Evolutionary conservation across 2,329 filamentous ascomycete genomes (phyloP).

Genomic region (Huntiella savannae): DNA sequence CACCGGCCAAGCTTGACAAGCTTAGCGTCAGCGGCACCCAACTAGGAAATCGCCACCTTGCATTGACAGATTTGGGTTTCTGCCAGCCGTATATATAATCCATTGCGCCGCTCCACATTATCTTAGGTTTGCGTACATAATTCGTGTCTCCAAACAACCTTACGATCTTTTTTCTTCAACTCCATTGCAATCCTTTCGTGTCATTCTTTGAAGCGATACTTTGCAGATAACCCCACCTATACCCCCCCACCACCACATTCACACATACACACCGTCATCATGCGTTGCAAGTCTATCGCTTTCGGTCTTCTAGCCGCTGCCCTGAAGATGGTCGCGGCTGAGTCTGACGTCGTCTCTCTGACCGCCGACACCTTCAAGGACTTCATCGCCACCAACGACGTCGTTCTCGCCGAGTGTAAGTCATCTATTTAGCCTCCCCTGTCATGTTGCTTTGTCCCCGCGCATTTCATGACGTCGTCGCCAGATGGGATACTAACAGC

Average conservation of each 20-base stretch:
- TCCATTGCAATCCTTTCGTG: background rate
- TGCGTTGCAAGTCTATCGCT: slow-evolving; percentile 32
- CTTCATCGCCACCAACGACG: slow-evolving; percentile 68
- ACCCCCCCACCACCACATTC: background rate
- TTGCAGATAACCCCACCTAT: background rate
- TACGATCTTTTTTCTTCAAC: background rate
- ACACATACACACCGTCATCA: slow-evolving; percentile 17
- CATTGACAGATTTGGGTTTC: slow-evolving; percentile 1
- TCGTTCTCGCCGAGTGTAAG: slow-evolving; percentile 89
- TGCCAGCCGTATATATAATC: background rate
- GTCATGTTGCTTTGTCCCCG: background rate
- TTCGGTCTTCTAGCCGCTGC: slow-evolving; percentile 36
- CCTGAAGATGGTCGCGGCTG: slow-evolving; percentile 39
- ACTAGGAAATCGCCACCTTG: slow-evolving; percentile 9
- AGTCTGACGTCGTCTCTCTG: slow-evolving; percentile 68
- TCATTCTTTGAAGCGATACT: background rate
- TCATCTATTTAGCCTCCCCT: slow-evolving; percentile 11
- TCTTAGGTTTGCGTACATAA: background rate
- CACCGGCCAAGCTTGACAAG: background rate
- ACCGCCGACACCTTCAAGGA: slow-evolving; percentile 73
- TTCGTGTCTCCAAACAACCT: background rate
- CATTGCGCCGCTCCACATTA: too few relatives aligned
- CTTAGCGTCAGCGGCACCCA: background rate
- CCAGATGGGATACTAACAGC: background rate
- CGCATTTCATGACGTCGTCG: background rate